Conservation (phyloP, 1,284 basidiomycete species). For the Takashimella tepidaria region DNA sequence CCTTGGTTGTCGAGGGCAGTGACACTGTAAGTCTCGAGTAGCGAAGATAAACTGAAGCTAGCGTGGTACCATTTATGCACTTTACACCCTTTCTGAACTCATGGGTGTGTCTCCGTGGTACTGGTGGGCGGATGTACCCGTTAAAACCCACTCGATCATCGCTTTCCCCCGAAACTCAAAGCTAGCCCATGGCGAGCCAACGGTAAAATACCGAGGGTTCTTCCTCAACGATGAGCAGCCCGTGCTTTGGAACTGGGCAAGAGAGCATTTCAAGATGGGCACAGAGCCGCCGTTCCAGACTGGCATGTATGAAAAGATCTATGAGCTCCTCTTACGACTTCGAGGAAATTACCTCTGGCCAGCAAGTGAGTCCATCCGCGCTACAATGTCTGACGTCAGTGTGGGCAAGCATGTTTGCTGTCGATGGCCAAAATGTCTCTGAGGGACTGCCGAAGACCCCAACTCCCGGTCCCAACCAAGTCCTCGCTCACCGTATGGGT, state of each 20-base stretch:
- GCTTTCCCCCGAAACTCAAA: conserved; percentile 51
- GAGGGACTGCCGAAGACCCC: conserved; percentile 13
- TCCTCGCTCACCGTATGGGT: conserved; percentile 61
- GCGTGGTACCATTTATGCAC: conserved; percentile 55
- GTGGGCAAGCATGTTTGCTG: conserved; percentile 57
- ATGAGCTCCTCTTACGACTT: conserved; percentile 60
- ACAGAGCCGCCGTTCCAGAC: conserved; percentile 50
- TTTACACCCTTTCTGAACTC: conserved; percentile 67
- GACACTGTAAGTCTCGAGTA: conserved; percentile 54
- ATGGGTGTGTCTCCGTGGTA: conserved; percentile 53
- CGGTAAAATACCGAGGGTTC: conserved; percentile 64
- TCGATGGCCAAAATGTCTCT: conserved; percentile 54
- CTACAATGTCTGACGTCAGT: conserved; percentile 11
- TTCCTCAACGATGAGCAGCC: conserved; percentile 61
- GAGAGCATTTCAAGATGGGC: conserved; percentile 63
- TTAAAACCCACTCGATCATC: conserved; percentile 52
- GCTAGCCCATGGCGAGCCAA: conserved; percentile 62
- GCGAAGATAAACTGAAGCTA: conserved; percentile 2
- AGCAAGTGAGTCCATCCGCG: conserved; percentile 17
- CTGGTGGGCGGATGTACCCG: conserved; percentile 61
- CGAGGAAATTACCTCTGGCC: conserved; percentile 65
- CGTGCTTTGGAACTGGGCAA: conserved; percentile 54
- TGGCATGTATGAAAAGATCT: conserved; percentile 56
- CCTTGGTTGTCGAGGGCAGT: conserved; percentile 61
- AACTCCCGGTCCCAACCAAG: conserved; percentile 54